Conservation (phyloP, 2,329 filamentous ascomycete genomes). For the Hirsutella minnesotensis region DNA sequence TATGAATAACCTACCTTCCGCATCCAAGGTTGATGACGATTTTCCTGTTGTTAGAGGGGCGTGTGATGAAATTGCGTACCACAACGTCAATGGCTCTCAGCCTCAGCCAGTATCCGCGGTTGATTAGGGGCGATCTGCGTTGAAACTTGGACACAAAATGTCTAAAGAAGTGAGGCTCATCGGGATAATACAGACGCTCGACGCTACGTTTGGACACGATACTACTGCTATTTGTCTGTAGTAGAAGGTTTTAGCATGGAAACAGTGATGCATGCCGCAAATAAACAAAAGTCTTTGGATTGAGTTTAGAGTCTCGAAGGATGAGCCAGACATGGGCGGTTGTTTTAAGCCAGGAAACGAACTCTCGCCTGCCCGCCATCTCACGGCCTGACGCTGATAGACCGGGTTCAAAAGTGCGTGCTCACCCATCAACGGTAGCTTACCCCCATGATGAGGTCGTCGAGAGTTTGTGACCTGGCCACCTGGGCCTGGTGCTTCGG, state of each 20-base stretch:
- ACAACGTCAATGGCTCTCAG: conserved; percentile 71
- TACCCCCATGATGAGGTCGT: conserved; percentile 46
- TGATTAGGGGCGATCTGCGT: conserved; percentile 76
- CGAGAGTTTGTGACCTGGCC: conserved; percentile 19
- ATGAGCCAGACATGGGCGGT: too few relatives aligned
- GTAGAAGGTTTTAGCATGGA: background rate
- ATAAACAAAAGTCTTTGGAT: too few relatives aligned
- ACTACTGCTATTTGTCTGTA: conserved; percentile 75
- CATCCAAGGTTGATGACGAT: conserved; percentile 77
- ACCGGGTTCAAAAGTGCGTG: background rate
- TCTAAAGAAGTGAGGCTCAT: conserved; percentile 73
- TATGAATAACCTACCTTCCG: conserved; percentile 58
- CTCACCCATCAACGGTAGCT: conserved; percentile 14
- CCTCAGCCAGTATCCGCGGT: conserved; percentile 78
- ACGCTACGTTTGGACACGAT: conserved; percentile 90
- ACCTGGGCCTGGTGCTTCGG: background rate
- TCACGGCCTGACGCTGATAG: background rate
- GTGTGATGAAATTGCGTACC: conserved; percentile 60
- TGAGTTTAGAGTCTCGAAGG: too few relatives aligned
- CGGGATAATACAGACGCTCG: conserved; percentile 71
- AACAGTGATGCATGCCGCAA: too few relatives aligned
- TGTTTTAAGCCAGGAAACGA: background rate
- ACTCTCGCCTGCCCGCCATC: background rate
- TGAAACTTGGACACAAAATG: conserved; percentile 80
- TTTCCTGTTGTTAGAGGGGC: conserved; percentile 43